Evolutionary conservation across 2,329 filamentous ascomycete genomes (phyloP).

Genomic region (Ceratocystis destructans): DNA sequence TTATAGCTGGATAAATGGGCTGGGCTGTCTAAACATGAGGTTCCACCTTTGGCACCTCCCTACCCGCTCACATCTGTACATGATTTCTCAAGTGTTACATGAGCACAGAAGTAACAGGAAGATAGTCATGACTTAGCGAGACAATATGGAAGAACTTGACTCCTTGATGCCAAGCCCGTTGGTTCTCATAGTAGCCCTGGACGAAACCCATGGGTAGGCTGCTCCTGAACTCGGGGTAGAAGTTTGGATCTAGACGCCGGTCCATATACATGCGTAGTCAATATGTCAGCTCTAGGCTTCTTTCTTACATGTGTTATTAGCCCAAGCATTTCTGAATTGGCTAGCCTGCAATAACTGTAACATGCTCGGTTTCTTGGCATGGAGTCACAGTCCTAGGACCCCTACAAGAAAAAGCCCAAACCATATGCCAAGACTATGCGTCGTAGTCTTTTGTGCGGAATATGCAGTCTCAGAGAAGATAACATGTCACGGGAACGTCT

Average conservation of each 20-base stretch:
- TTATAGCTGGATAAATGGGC: background rate
- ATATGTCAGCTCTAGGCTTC: background rate
- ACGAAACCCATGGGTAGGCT: background rate
- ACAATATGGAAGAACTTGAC: background rate
- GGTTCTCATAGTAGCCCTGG: background rate
- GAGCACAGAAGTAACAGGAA: background rate
- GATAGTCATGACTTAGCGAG: background rate
- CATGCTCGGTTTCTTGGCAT: background rate
- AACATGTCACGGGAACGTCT: background rate
- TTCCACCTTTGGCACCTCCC: background rate
- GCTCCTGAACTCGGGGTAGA: background rate
- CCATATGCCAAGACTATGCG: background rate
- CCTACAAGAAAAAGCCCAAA: background rate
- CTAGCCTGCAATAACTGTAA: background rate
- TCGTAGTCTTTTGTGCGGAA: background rate
- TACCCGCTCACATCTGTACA: background rate
- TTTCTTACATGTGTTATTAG: background rate
- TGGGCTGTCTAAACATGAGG: background rate
- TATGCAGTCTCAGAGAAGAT: background rate
- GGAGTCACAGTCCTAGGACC: background rate
- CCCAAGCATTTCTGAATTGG: background rate
- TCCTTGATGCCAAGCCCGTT: background rate
- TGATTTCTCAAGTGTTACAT: background rate
- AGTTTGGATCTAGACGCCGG: background rate
- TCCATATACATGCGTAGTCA: background rate